Base-by-base conservation (phyloP, 331 rosid genomes). In the Phaseolus coccineus region DNA sequence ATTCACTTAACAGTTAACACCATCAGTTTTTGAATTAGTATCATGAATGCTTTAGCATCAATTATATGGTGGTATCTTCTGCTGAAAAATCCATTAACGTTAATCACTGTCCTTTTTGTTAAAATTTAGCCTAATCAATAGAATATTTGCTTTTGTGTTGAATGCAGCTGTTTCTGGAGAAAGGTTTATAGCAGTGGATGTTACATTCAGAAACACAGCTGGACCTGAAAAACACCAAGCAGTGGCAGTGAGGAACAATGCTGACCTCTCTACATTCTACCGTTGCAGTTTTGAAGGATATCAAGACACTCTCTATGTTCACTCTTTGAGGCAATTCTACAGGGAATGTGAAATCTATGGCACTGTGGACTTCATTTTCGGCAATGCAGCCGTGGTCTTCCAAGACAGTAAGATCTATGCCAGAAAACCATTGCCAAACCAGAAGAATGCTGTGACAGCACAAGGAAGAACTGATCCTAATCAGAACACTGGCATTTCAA, bases 231-330 rank as follows among this genome's bases (percentile, higher is more conserved):
- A 92, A 48, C 97, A 89, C 82, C 95, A 92, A 87, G 97, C 96
- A 42, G 97, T 92, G 16, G 97, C 97, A 1, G 72, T 92, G 4
- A 67, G 97, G 66, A 92, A 81, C 87, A 92, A 89, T 12, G 97
- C 96, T 1, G 97, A 92, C 52, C 89, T 92, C 77, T 92, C 96
- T 30, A 84, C 91, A 5, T 92, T 92, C 89, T 89, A 89, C 44
- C 83, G 91, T 0, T 90, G 96, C 81, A 90, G 97, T 5, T 92
- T 92, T 9, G 96, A 92, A 69, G 97, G 96, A 28, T 92, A 92
- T 24, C 92, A 92, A 74, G 97, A 92, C 86, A 92, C 97, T 2
- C 93, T 90, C 25, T 92, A 92, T 24, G 92, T 62, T 0, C 97
- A 92, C 83, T 88, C 97, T 42, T 70, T 92, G 12, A 73, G 95